Evolutionary conservation across 2,329 filamentous ascomycete species (phyloP), one percentile per base, ranked within the genome.

Genomic region (Fusarium coicis): DNA sequence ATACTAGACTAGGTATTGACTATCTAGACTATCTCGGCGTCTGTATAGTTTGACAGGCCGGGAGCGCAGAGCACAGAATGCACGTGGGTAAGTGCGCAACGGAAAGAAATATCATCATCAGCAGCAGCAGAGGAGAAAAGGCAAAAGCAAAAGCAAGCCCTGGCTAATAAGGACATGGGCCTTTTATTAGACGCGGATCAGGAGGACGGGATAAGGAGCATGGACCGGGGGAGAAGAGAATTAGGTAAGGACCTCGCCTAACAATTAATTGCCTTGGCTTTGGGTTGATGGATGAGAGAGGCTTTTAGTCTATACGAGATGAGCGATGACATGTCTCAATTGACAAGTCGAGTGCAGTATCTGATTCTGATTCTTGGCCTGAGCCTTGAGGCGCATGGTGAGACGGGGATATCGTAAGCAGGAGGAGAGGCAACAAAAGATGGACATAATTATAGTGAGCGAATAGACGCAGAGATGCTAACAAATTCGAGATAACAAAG

Each of bases 141-240:
- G 30, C 36, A 37, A 37, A 37, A 37, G 36, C 36, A 37, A 37
- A 34, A 34, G 14, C 15, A 39, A 39, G 39, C 23, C 30, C n/a
- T 39, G 50, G 40, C n/a, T 65, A 54, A 57, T 63, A 66, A 55
- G 56, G 43, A 70, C 53, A 71, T 59, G 61, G 70, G 50, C 32
- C 26, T 74, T 68, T 73, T 65, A 74, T 71, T 71, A 73, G 63
- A 63, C 66, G 70, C 57, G 70, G 70, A 74, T 74, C 70, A 71
- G 61, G 56, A 65, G 70, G 55, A 54, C 50, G 65, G 56, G 70
- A 73, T 65, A 70, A 44, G 55, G 52, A 66, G 42, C 52, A 70
- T 54, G 66, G 70, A 42, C 56, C 53, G 46, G 66, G 66, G 32
- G 34, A 49, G 39, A 54, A 60, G 36, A 23, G 34, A 47, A 46